Percentiles rank a stretch among this genome's conserved stretches.
phyloP scores from a whole-genome alignment of 768 basidiomycete genomes.

The Russula sp. region DNA sequence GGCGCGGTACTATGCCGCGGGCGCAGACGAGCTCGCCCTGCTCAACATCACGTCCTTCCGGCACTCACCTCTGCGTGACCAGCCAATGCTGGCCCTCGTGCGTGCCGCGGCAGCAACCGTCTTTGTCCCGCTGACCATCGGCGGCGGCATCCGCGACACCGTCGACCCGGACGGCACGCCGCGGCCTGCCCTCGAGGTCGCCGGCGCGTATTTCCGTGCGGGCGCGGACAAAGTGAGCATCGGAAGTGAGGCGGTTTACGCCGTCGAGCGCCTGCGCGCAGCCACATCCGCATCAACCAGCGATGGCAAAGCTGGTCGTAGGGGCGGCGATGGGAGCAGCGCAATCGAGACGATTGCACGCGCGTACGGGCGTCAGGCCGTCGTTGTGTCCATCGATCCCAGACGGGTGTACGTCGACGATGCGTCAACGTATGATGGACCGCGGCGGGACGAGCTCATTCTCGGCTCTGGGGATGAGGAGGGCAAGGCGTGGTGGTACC shows the following conservation, averaged over 20 bases:
- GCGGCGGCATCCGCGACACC: constrained; percentile 95
- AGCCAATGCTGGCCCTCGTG: constrained; percentile 97
- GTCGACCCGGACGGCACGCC: constrained; percentile 91
- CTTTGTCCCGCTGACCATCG: constrained; percentile 97
- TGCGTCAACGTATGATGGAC: constrained; percentile 51
- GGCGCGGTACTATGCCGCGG: constrained; percentile 73
- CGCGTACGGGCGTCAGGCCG: constrained; percentile 91
- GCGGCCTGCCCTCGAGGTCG: constrained; percentile 86
- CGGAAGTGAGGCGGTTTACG: constrained; percentile 91
- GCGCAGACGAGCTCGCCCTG: constrained; percentile 94
- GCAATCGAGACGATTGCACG: constrained; percentile 90
- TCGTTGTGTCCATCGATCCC: constrained; percentile 96
- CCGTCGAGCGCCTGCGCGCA: constrained; percentile 74
- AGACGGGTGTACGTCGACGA: constrained; percentile 71
- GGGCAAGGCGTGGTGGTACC: constrained; percentile 94
- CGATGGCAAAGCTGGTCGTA: constrained; percentile 12
- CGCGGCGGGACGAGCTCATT: constrained; percentile 58
- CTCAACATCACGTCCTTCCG: constrained; percentile 99
- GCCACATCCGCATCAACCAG: constrained; percentile 15
- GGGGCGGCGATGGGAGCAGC: constrained; percentile 60
- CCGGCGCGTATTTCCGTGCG: constrained; percentile 91
- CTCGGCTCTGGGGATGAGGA: constrained; percentile 42
- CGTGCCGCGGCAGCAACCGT: constrained; percentile 81
- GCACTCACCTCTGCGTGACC: constrained; percentile 88
- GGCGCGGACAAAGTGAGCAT: constrained; percentile 99